Evolutionary conservation across 2,329 filamentous ascomycete species (phyloP), one percentile per base, ranked within the genome.

Genomic region (Gnomoniopsis smithogilvyi): DNA sequence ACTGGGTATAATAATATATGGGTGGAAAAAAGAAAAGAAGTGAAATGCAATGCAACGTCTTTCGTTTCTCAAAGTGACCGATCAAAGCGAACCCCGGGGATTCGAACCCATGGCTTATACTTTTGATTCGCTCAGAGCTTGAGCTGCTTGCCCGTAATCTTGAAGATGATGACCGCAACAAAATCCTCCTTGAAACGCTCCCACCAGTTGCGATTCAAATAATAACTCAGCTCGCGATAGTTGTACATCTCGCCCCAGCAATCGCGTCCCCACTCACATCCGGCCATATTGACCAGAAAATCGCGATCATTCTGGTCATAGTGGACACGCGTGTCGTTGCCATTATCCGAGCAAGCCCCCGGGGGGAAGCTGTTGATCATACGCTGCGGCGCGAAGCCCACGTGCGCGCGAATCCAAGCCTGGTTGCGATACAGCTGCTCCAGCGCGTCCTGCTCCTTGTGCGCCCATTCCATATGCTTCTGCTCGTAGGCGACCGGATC

Each of bases 211-310:
- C 92, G 85, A 78, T 97, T 97, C 63, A 97, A 82, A 74, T 87
- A 88, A 73, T 96, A 94, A 78, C 92, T 96, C 69, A 96, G 82
- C 73, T 96, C 88, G 54, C 93, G 90, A 77, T 92, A 99, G 72
- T 90, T 89, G 77, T 96, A 96, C 87, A 99, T 97, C 76, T 99
- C 95, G 41, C 88, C 89, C 94, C 94, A 98, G 73, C 95, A 99
- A 76, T 99, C 94, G 52, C 95, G 86, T 3, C 94, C 94, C 89
- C 91, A 98, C 73, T 96, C 90, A 72, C 95, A 99, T 3, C 95
- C 95, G 6, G 95, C 95, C 94, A 99, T 98, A 74, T 97, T 99
- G 68, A 99, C 94, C 50, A 98, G 67, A 69, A 99, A 97, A 73
- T 99, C 95, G 30, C 91, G 85, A 61, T 96, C 92, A 46, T 85